Conservation (phyloP, 352 stramenopile genomes). For the Globisporangium spinosum region DNA sequence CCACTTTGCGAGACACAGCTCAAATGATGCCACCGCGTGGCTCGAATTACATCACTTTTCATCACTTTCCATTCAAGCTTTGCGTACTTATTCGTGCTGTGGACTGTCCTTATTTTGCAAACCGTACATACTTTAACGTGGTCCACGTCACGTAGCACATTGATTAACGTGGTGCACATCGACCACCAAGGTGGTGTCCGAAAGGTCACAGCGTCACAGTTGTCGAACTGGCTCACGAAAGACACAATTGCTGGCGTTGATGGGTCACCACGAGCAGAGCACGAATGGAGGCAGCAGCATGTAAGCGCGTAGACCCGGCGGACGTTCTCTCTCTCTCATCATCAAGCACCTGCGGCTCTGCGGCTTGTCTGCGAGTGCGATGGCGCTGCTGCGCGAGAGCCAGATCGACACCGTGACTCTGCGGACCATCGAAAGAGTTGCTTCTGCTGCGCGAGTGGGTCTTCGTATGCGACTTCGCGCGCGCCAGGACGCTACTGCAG, state of each 20-base stretch:
- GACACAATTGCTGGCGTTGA: not conserved
- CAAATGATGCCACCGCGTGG: not conserved
- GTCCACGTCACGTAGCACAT: not conserved
- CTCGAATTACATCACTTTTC: not conserved
- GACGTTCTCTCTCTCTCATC: conserved; percentile 62
- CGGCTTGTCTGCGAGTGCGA: conserved; percentile 33
- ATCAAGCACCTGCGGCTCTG: conserved; percentile 38
- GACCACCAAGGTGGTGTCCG: not conserved
- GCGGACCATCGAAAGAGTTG: conserved; percentile 40
- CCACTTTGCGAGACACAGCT: not conserved
- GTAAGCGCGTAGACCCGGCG: not conserved
- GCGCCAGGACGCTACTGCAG: conserved; percentile 33
- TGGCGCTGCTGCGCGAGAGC: conserved; percentile 51
- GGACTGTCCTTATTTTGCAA: not conserved
- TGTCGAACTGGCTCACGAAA: not conserved
- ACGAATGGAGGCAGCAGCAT: not conserved
- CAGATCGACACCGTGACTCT: conserved; percentile 61
- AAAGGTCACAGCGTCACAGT: not conserved
- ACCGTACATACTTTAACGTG: not conserved
- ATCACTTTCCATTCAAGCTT: not conserved
- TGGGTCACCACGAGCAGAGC: not conserved
- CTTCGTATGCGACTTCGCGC: conserved; percentile 39
- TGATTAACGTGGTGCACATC: not conserved
- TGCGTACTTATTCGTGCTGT: not conserved
- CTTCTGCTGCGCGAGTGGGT: conserved; percentile 50